These are phyloP conservation scores for Truncatella angustata DNA, from an alignment of 2,329 filamentous ascomycete species.

Conservation along the genomic window DNA sequence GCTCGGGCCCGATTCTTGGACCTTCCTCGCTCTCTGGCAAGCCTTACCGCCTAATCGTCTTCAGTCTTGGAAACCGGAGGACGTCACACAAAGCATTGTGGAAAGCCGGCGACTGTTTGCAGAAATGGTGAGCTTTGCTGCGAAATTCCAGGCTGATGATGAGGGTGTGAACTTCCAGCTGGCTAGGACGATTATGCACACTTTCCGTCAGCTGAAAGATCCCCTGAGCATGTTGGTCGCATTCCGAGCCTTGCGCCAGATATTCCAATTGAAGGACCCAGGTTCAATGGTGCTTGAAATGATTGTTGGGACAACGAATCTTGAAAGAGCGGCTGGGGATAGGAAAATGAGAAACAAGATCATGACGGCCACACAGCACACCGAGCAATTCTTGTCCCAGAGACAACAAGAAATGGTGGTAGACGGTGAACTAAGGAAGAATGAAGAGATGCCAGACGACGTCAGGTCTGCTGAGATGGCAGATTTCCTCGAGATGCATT, in stretches of 20 bases:
- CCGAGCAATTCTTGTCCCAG: constrained; percentile 37
- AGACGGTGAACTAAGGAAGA: constrained; percentile 25
- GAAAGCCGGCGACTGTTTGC: constrained; percentile 43
- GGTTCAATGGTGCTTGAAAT: constrained; percentile 48
- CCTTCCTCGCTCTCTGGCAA: constrained; percentile 68
- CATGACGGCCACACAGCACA: constrained; percentile 37
- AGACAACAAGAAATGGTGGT: constrained; percentile 21
- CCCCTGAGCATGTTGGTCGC: constrained; percentile 44
- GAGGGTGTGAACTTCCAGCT: constrained; percentile 45
- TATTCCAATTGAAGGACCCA: constrained; percentile 42
- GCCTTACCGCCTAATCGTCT: constrained; percentile 51
- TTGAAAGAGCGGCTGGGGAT: constrained; percentile 38
- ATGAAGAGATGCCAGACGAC: constrained; percentile 33
- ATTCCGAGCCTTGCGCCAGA: constrained; percentile 39
- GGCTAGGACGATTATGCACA: constrained; percentile 48
- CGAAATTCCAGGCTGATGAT: constrained; percentile 41
- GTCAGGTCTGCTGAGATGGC: constrained; percentile 38
- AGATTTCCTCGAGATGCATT: constrained; percentile 39
- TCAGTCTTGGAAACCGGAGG: constrained; percentile 29
- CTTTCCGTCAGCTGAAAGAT: constrained; percentile 46
- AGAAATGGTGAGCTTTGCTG: constrained; percentile 47
- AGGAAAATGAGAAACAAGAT: constrained; percentile 38
- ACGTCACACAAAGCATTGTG: constrained; percentile 27
- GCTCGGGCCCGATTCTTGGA: constrained; percentile 60
- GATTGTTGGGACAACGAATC: constrained; percentile 40